A percentile compares a stretch with the other conserved stretches of the same genome.
phyloP scores from a whole-genome alignment of 2,329 filamentous ascomycete genomes.

The Sporothrix pallida region DNA sequence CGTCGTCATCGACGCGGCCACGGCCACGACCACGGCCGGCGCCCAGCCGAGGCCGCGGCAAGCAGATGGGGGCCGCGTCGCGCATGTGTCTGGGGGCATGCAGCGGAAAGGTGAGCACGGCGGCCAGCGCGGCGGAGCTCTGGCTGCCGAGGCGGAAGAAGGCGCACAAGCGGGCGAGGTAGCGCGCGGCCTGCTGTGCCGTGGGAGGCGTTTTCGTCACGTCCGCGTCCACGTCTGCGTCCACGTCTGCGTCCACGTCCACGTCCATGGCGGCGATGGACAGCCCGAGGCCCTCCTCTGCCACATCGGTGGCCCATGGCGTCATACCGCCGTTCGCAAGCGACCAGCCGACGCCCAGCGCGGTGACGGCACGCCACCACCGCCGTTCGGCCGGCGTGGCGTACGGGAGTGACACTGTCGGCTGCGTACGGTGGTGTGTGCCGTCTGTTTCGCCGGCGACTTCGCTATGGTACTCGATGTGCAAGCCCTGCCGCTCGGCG shows the following conservation, averaged over 20 bases:
- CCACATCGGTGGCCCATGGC: constrained; percentile 28
- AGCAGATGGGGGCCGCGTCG: constrained; percentile 9
- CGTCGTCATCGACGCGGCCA: background rate
- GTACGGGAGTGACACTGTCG: background rate
- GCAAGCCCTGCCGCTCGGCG: constrained; percentile 31
- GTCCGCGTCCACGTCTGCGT: no score
- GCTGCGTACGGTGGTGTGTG: no score
- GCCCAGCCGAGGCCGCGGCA: constrained; percentile 29
- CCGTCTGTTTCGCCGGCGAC: background rate
- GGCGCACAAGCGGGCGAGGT: constrained; percentile 33
- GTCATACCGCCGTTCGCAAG: constrained; percentile 6
- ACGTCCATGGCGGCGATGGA: background rate
- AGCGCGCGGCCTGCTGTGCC: constrained; percentile 28
- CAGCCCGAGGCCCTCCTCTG: constrained; percentile 25
- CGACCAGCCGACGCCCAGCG: constrained; percentile 23
- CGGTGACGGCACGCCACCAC: constrained; percentile 29
- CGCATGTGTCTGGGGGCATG: constrained; percentile 7
- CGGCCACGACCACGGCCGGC: no score
- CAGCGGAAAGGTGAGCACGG: constrained; percentile 28
- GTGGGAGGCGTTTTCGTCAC: constrained; percentile 28
- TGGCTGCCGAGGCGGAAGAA: constrained; percentile 31
- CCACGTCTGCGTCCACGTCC: no score
- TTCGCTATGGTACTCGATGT: constrained; percentile 1
- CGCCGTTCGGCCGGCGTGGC: constrained; percentile 22
- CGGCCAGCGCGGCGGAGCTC: constrained; percentile 31